Evolutionary conservation across 176 grass and related monocot species (phyloP), one percentile per base, ranked within the genome.

Genomic region (Phyllostachys edulis): DNA sequence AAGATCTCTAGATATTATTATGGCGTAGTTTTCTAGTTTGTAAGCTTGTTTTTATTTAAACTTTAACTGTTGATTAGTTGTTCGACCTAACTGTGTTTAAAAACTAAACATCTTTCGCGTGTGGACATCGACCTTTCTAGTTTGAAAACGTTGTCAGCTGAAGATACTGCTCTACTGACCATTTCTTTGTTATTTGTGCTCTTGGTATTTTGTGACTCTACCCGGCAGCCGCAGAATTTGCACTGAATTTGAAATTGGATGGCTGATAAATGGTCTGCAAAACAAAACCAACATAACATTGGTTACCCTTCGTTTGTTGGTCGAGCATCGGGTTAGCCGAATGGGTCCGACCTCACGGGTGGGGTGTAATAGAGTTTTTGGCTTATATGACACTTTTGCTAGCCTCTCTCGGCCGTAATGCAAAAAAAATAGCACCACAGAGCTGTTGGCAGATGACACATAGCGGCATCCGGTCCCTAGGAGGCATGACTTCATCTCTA

Each of bases 1-100:
- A 50, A 52, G 64, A 29, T 56, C 62, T 74, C 68, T 88, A 86
- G 87, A 89, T 76, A 89, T 75, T 46, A 68, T 55, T 59, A 54
- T 86, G 90, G 26, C 69, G 20, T 82, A 86, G 75, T 57, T 76
- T 62, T 62, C 70, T 86, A 89, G 83, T 62, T 45, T 87, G 87
- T 89, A 92, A 83, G 40, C 90, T 27, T 75, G 39, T 80, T 63
- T 68, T 55, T 63, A 54, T 87, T 67, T 32, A 57, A 42, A 29
- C 44, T 73, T 13, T 52, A 61, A 75, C 77, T 45, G 76, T 68
- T 81, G 42, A 23, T 85, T 81, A 85, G 80, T 52, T 78, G 60
- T 52, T 77, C 66, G 65, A 63, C 41, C 54, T 82, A 76, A 67
- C 39, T 56, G 82, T 85, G 71, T 70, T 73, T 64, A 64, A 83